Base-by-base conservation (phyloP, 371 early-diverging fungal species). In the Mortierella sp. region DNA sequence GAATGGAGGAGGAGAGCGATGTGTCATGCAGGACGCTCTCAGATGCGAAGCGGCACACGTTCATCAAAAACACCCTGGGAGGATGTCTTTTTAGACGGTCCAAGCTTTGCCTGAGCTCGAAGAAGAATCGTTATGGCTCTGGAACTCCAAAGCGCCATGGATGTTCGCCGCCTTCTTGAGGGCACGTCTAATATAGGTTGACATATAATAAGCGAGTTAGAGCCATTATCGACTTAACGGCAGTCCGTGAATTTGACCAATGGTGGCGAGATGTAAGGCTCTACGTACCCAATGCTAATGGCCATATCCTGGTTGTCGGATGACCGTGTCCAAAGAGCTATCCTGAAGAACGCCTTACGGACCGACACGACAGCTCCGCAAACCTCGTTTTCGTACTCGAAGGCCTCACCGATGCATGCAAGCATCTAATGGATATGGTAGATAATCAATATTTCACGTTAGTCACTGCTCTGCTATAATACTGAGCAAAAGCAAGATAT, bases 351-450 rank as follows among this genome's bases (percentile, higher is more conserved):
- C 44, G 88, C 89, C 79, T 94, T 94, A 71, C 98, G 93, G 79
- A 95, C 94, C 5, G 97, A 95, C 44, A 97, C 93, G 54, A 98
- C 98, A 57, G 92, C 94, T 37, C 99, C 99, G 87, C 96, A 96
- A 54, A 99, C 93, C 69, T 97, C 96, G 40, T 95, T 92, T 73
- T 92, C 90, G 73, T 92, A 88, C n/a, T 95, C 91, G 80, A 96
- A 96, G 57, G 92, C 92, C 87, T 98, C 98, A 61, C 99, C 98
- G 85, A 99, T 96, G 79, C 95, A 94, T 14, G 96, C 96, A 80
- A 99, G 91, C 80, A 98, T 92, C 93, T 94, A 82, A 75, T 67
- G 67, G 26, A 76, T 53, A 31, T n/a, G n/a, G 48, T 26, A 28
- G 31, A 34, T 40, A 48, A 70, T 64, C 26, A 73, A 31, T 8